phyloP scores from a whole-genome alignment of 2,329 filamentous ascomycete species.

The Setomelanomma holmii region DNA sequence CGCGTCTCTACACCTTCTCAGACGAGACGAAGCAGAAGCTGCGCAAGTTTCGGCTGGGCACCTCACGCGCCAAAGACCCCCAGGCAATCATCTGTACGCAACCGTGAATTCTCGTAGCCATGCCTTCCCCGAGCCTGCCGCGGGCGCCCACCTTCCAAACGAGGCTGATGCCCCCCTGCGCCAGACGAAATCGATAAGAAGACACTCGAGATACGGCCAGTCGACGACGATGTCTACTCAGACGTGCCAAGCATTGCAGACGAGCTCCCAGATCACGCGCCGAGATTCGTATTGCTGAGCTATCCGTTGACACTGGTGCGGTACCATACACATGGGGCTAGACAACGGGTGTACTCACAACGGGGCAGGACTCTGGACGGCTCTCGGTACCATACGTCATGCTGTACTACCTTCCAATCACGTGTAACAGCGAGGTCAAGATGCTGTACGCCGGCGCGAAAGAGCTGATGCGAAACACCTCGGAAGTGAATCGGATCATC shows the following conservation, averaged over 20 bases:
- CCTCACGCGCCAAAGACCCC: constrained; percentile 82
- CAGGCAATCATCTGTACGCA: constrained; percentile 94
- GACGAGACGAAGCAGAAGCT: constrained; percentile 87
- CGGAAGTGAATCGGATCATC: constrained; percentile 83
- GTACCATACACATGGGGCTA: not conserved
- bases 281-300: constrained; percentile 87
- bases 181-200: constrained; percentile 89
- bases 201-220: constrained; percentile 86
- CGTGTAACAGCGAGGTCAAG: constrained; percentile 82
- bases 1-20: constrained; percentile 90
- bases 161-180: constrained; percentile 39
- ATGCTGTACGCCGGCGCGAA: constrained; percentile 98
- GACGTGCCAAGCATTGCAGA: constrained; percentile 82
- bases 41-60: constrained; percentile 91
- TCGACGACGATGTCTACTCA: constrained; percentile 82
- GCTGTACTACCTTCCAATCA: constrained; percentile 91
- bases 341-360: constrained; percentile 10
- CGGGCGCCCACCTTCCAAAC: not conserved
- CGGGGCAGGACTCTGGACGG: constrained; percentile 76
- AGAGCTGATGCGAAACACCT: constrained; percentile 64
- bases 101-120: constrained; percentile 8
- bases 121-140: not conserved
- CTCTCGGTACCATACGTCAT: constrained; percentile 91
- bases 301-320: constrained; percentile 86
- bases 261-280: constrained; percentile 90